Percentiles rank a stretch among this genome's conserved stretches.
phyloP scores from a whole-genome alignment of 2,329 filamentous ascomycete genomes.

The Trichoderma atrobrunneum region DNA sequence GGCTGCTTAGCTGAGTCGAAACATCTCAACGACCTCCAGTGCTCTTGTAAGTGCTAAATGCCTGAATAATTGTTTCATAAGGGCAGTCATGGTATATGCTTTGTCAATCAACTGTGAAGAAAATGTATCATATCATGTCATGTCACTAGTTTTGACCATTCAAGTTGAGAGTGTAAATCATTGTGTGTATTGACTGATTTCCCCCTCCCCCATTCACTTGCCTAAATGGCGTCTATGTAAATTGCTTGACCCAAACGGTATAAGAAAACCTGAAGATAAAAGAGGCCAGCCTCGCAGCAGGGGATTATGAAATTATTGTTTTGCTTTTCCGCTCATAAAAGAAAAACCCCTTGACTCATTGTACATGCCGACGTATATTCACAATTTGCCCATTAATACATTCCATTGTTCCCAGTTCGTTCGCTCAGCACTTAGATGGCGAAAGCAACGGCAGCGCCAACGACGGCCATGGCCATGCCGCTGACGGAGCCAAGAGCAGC shows the following conservation, averaged over 20 bases:
- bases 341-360: not conserved
- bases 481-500: not conserved
- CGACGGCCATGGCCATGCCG: constrained; percentile 8
- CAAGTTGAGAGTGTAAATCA: not conserved
- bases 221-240: constrained; percentile 5
- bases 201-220: not conserved
- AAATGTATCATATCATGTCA: not conserved
- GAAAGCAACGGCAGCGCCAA: constrained; percentile 15
- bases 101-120: not conserved
- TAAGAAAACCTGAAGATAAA: not conserved
- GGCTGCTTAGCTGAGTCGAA: not conserved
- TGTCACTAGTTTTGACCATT: not conserved
- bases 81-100: not conserved
- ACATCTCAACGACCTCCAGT: not conserved
- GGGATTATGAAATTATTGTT: not conserved
- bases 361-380: constrained; percentile 6
- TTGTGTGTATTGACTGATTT: not conserved
- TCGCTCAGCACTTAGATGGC: not conserved
- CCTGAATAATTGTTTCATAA: not conserved
- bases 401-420: not conserved
- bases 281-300: not conserved
- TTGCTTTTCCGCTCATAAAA: not conserved
- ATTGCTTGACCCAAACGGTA: not conserved
- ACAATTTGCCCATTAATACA: not conserved
- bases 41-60: not conserved